Percentiles rank a stretch among this genome's conserved stretches.
Evolutionary conservation across 306 rosid genomes (phyloP).

Genomic region (Quillaja saponaria): DNA sequence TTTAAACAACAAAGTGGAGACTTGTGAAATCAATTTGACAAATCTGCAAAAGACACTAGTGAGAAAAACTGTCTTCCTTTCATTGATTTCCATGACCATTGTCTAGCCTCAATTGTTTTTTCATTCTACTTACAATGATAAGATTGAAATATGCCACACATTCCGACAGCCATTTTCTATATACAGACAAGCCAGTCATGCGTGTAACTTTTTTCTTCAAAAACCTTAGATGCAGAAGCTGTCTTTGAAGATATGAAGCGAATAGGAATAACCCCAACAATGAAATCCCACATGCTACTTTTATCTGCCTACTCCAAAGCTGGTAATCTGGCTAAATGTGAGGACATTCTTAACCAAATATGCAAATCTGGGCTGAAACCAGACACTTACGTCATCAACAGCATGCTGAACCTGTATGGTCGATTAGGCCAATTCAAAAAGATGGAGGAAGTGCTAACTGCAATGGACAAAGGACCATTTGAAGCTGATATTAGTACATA

Average conservation of each 20-base stretch:
- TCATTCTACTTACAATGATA: too few relatives aligned
- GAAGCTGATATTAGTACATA: slow-evolving; percentile 73
- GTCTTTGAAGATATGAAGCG: slow-evolving; percentile 77
- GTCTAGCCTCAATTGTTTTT: too few relatives aligned
- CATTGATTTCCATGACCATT: too few relatives aligned
- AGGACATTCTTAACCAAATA: slow-evolving; percentile 71
- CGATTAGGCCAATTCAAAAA: slow-evolving; percentile 70
- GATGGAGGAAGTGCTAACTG: slow-evolving; percentile 71
- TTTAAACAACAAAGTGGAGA: too few relatives aligned
- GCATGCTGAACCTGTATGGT: slow-evolving; percentile 84
- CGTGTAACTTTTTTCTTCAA: too few relatives aligned
- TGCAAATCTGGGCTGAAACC: slow-evolving; percentile 66
- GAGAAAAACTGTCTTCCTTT: too few relatives aligned
- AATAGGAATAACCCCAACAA: slow-evolving; percentile 82
- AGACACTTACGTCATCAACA: slow-evolving; percentile 79
- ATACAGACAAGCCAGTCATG: too few relatives aligned
- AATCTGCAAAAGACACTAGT: too few relatives aligned
- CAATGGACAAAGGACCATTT: slow-evolving; percentile 67
- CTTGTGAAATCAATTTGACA: too few relatives aligned
- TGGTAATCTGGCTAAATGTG: slow-evolving; percentile 72
- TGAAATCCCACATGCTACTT: slow-evolving; percentile 96
- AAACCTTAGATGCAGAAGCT: slow-evolving; percentile 64
- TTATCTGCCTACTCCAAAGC: slow-evolving; percentile 71
- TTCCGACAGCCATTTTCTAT: too few relatives aligned
- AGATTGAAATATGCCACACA: too few relatives aligned